Evolutionary conservation across 1,284 basidiomycete genomes (phyloP), one percentile per base, ranked within the genome.

Genomic region (Testicularia cyperi): DNA sequence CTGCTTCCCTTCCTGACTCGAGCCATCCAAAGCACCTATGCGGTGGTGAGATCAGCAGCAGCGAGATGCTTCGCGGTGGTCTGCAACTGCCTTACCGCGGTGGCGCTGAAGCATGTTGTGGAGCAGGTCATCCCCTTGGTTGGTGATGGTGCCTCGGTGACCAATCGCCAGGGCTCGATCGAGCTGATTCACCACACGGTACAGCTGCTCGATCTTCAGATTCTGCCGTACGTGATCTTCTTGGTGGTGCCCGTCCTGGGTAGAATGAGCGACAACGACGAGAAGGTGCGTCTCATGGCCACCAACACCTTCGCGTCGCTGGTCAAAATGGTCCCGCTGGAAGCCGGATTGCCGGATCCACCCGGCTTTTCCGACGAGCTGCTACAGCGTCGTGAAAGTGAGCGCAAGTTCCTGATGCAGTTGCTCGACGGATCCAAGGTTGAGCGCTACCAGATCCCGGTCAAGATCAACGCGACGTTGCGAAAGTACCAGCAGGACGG

Each of bases 241-340:
- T 82, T 98, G 77, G 85, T 99, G 37, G 92, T 98, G 0, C 95
- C 95, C 0, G 84, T 97, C 4, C 85, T 99, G 8, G 95, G 95
- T 7, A 84, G 95, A 25, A 98, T 98, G 95, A 96, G 91, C 63
- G 95, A 99, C 77, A 77, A 85, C 3, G 87, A 98, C 72, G 90
- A 94, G 61, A 86, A 89, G 54, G 87, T 95, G 35, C 86, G 95
- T 16, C 84, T 94, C 27, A 85, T 91, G 5, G 88, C 95, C 0
- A 97, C 95, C 7, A 92, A 92, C 72, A 95, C 92, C 0, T 99
- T 99, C 75, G 95, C 95, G 0, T 88, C 90, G 2, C 80, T 99
- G n/a, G 89, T 99, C 66, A 97, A 98, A 81, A 94, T 99, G 87
- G 91, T 98, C 6, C 95, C 95, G 4, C 82, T 99, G 1, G 95